Evolutionary conservation across 164 flowering plant genomes (phyloP).

Genomic region (Magnolia kwangsiensis): DNA sequence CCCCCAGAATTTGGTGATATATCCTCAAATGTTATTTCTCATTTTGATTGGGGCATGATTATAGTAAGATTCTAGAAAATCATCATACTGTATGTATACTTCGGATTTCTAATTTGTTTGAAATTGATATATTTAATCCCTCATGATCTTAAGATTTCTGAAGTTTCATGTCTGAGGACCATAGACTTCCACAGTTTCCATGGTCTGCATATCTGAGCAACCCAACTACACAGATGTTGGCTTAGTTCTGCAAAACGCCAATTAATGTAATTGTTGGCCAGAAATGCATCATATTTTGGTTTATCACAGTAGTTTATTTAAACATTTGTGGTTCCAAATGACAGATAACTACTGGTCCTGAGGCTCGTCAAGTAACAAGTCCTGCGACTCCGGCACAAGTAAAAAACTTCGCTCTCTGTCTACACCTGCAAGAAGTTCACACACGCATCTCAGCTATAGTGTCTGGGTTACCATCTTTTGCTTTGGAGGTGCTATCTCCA

Average conservation of each 20-base stretch:
- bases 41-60: too few relatives aligned
- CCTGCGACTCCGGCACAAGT: slow-evolving; percentile 82
- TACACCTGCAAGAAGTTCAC: slow-evolving; percentile 90
- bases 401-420: slow-evolving; percentile 79
- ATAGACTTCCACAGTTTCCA: too few relatives aligned
- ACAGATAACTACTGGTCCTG: slow-evolving; percentile 93
- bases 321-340: neutral
- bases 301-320: neutral
- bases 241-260: neutral
- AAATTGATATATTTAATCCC: too few relatives aligned
- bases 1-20: neutral
- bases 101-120: too few relatives aligned
- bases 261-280: neutral
- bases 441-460: slow-evolving; percentile 57
- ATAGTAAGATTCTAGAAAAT: too few relatives aligned
- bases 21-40: too few relatives aligned
- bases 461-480: slow-evolving; percentile 57
- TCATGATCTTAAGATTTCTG: too few relatives aligned
- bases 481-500: slow-evolving; percentile 74
- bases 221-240: too few relatives aligned
- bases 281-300: neutral
- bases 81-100: too few relatives aligned
- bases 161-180: too few relatives aligned
- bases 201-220: too few relatives aligned
- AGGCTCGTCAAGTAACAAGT: slow-evolving; percentile 84